Base-by-base conservation (phyloP, 176 grass and related monocot genomes). In the Puya raimondii region DNA sequence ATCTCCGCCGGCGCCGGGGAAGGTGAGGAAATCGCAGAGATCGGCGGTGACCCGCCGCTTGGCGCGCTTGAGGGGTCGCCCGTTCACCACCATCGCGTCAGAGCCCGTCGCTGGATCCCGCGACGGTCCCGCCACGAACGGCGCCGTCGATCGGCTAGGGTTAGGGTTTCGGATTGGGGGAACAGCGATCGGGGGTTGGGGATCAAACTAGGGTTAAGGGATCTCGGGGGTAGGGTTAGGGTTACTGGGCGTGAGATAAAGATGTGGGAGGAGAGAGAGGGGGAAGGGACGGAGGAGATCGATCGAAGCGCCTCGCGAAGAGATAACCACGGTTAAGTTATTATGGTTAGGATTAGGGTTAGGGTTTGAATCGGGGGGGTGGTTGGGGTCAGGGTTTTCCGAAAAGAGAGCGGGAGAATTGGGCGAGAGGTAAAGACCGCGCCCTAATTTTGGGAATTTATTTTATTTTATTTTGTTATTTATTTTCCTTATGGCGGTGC, bases 31-130 rank as follows among this genome's bases (percentile, higher is more conserved):
- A 15, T 77, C 75, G 65, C 65, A 68, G 27, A 69, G 65, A 33
- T 58, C 63, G 33, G 84, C 87, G 12, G 88, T 82, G 51, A 81
- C 75, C 84, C 84, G 68, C 20, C 79, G 71, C 79, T 80, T 92
- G 51, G 94, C 94, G 49, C 85, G 85, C 84, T 93, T 99, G n/a
- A 93, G 80, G 76, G 89, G 84, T 71, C 84, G 81, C 71, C 82
- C 84, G 84, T 99, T 99, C 48, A 99, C 94, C 77, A 99, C 94
- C 94, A 99, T 99, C 67, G 79, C 76, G 42, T 2, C 73, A 56
- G 63, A 54, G 10, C 15, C 29, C 79, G 64, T 80, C 72, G 79
- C 75, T 81, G 81, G 88, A 84, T 90, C 83, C 49, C 70, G 51
- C 57, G 0, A 20, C 80, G 71, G 84, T 77, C 78, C 66, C 78